Conservation (phyloP, 805 yeast genomes). For the Candida ponderosae region DNA sequence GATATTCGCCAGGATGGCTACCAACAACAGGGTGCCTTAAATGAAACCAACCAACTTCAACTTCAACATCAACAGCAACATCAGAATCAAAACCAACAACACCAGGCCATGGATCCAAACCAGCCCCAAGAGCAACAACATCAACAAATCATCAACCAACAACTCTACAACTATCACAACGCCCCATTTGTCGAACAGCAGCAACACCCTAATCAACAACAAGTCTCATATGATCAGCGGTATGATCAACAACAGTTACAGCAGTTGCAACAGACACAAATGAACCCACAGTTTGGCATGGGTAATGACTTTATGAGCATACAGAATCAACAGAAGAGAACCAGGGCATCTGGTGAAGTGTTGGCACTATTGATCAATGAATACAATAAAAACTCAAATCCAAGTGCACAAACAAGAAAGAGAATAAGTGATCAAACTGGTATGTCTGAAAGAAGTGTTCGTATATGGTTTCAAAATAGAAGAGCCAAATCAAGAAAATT, state of each 20-base stretch:
- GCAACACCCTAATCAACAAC: not conserved
- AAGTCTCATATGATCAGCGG: not conserved
- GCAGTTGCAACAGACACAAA: not conserved
- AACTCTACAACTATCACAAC: not conserved
- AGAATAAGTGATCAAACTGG: slow-evolving; percentile 64
- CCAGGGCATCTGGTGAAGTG: slow-evolving; percentile 76
- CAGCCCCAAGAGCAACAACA: slow-evolving; percentile 5
- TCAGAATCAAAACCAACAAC: slow-evolving; percentile 2
- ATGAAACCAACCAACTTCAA: not conserved
- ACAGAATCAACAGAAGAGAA: slow-evolving; percentile 33
- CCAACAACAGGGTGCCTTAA: too few relatives aligned
- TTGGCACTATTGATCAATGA: slow-evolving; percentile 59
- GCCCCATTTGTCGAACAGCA: not conserved
- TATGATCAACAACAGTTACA: slow-evolving; percentile 1
- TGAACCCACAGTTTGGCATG: slow-evolving; percentile 1
- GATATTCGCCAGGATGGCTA: too few relatives aligned
- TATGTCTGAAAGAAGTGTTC: slow-evolving; percentile 80
- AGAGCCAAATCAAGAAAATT: slow-evolving; percentile 70
- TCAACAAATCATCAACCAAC: not conserved
- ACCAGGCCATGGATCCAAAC: slow-evolving; percentile 1
- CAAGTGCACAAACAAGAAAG: slow-evolving; percentile 63
- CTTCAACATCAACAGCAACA: slow-evolving; percentile 1
- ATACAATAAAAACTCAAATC: slow-evolving; percentile 67
- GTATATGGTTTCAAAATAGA: slow-evolving; percentile 91
- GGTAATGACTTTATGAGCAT: not conserved